Evolutionary conservation across 2,329 filamentous ascomycete species (phyloP).

Genomic region (Xylaria multiplex): DNA sequence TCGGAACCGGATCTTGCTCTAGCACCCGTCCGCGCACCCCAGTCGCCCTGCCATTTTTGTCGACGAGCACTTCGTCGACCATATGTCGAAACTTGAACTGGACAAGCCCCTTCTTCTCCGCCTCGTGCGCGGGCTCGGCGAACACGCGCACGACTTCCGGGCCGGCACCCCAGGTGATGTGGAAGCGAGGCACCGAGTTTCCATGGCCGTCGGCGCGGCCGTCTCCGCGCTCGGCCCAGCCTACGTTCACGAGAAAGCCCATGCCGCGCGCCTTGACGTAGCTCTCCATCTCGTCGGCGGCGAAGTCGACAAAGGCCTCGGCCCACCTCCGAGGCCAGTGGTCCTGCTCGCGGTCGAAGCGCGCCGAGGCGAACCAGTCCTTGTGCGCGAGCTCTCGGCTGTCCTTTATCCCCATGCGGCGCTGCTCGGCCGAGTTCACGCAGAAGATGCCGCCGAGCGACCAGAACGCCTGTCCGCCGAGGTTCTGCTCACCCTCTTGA

Average conservation of each 20-base stretch:
- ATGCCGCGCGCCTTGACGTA: constrained; percentile 66
- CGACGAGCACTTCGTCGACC: constrained; percentile 66
- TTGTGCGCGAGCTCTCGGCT: constrained; percentile 65
- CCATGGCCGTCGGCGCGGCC: constrained; percentile 67
- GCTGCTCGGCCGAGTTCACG: constrained; percentile 67
- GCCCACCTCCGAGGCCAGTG: constrained; percentile 69
- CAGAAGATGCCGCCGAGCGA: constrained; percentile 70
- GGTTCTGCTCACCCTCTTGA: constrained; percentile 65
- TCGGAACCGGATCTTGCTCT: constrained; percentile 58
- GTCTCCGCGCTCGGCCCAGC: constrained; percentile 70
- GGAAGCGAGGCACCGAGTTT: constrained; percentile 71
- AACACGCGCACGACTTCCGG: constrained; percentile 69
- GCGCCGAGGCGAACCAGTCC: constrained; percentile 68
- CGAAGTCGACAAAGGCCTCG: constrained; percentile 72
- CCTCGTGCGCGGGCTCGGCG: constrained; percentile 63
- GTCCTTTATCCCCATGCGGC: constrained; percentile 67
- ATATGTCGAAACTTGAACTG: constrained; percentile 66
- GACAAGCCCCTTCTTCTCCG: constrained; percentile 63
- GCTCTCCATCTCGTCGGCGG: constrained; percentile 65
- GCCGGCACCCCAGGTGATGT: constrained; percentile 69
- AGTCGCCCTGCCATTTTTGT: constrained; percentile 61
- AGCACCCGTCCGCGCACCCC: constrained; percentile 66
- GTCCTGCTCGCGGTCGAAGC: constrained; percentile 67
- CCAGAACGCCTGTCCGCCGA: constrained; percentile 73
- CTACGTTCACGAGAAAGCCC: constrained; percentile 64